Evolutionary conservation across 495 filamentous ascomycete genomes (phyloP).

Genomic region (Neurospora sp.): DNA sequence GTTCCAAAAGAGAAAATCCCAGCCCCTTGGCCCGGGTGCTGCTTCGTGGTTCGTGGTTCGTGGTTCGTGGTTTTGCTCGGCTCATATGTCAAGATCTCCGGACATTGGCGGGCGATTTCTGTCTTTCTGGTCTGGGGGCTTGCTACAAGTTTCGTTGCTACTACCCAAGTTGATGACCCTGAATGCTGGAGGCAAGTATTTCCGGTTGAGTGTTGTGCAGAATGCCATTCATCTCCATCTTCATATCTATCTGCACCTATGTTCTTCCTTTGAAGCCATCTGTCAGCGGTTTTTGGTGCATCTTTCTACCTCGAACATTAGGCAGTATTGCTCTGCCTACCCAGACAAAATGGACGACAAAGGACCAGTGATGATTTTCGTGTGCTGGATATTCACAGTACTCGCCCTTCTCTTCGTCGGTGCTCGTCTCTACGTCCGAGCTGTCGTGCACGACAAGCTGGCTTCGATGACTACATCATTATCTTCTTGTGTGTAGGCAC

Average conservation of each 20-base stretch:
- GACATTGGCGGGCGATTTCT: neutral
- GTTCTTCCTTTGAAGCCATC: neutral
- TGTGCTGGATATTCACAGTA: constrained; percentile 7
- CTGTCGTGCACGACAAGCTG: constrained; percentile 7
- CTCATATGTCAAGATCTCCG: neutral
- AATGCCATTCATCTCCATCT: neutral
- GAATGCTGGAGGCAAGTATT: neutral
- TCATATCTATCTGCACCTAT: neutral
- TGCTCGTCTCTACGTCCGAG: constrained; percentile 12
- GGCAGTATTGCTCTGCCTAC: neutral
- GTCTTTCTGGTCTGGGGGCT: neutral
- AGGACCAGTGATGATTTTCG: constrained; percentile 9
- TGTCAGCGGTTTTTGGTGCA: neutral
- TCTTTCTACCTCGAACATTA: neutral
- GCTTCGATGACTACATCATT: constrained; percentile 7
- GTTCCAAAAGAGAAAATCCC: neutral
- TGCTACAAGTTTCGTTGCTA: neutral
- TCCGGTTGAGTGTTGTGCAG: neutral
- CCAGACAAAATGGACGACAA: neutral
- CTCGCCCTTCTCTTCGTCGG: constrained; percentile 11
- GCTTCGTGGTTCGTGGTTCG: neutral
- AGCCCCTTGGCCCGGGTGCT: neutral
- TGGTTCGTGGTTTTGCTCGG: neutral
- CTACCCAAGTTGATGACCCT: neutral
- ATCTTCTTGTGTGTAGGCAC: neutral